Base-by-base conservation (phyloP, 108 stramenopile genomes). In the Nitzschia palea region DNA sequence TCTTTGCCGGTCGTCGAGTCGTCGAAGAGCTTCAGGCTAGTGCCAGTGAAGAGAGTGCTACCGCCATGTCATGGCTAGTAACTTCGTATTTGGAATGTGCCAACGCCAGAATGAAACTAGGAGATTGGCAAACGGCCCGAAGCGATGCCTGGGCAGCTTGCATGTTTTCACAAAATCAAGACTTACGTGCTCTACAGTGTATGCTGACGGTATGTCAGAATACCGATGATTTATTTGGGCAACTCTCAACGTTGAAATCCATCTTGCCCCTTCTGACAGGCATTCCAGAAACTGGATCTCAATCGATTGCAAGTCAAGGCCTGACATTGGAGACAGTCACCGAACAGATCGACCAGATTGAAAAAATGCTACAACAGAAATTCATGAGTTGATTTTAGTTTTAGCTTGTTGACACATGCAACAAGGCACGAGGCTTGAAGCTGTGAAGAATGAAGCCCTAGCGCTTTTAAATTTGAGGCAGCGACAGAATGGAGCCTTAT, bases 141-240 rank as follows among this genome's bases (percentile, higher is more conserved):
- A 27, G 35, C 15, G 62, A 63, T 47, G 62, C 62, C 8, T 63
- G 62, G 62, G 62, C 62, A 10, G 62, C 62, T 23, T 63, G 62
- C 47, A 48, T 27, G 18, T 63, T 22, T 37, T 44, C 62, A 8
- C 23, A 63, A 28, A 35, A 40, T n/a, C 20, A 18, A 10, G 27
- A 63, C 26, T 29, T 63, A 37, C 20, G 22, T 17, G 62, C 44
- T 2, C 18, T 63, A 23, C 18, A 28, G 12, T 44, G 44, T 30
- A 63, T 63, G 62, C 18, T 44, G 62, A 63, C 62, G 8, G 62
- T 63, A 12, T 63, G 62, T 29, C 23, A 63, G 23, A 29, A 48
- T n/a, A 45, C 44, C 18, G 26, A 63, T 26, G 62, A 63, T 27
- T 18, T 8, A 23, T 28, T 63, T 29, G 44, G 44, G 2, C 35